Evolutionary conservation across 768 basidiomycete species (phyloP).

Genomic region (Sutorius australiensis): DNA sequence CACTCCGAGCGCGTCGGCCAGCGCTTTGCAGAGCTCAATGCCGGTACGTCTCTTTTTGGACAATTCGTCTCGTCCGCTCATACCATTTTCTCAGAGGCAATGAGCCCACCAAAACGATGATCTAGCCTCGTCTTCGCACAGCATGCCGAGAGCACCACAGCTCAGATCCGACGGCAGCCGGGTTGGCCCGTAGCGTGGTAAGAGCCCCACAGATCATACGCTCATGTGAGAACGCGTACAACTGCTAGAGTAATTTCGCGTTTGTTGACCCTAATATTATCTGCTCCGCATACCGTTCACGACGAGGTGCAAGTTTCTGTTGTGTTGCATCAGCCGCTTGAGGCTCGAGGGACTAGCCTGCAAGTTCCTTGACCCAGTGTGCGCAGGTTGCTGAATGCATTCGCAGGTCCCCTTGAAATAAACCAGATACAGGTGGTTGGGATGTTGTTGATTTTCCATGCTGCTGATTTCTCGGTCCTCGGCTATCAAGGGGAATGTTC

Average conservation of each 20-base stretch:
- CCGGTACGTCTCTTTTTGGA: slow-evolving; percentile 52
- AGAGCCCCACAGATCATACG: slow-evolving; percentile 6
- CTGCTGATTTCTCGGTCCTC: not conserved
- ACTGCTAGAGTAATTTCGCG: slow-evolving; percentile 16
- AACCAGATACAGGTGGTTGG: not conserved
- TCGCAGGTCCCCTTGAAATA: not conserved
- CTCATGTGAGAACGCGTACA: slow-evolving; percentile 14
- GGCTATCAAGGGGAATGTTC: not conserved
- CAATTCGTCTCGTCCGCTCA: not conserved
- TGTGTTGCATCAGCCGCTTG: not conserved
- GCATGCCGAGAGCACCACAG: not conserved
- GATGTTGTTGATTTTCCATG: not conserved
- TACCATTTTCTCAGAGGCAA: slow-evolving; percentile 26
- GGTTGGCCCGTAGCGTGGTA: slow-evolving; percentile 12
- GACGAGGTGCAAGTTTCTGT: not conserved
- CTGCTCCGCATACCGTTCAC: not conserved
- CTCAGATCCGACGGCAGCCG: slow-evolving; percentile 2
- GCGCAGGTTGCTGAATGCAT: not conserved
- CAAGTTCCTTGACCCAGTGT: not conserved
- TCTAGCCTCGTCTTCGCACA: not conserved
- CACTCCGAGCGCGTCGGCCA: slow-evolving; percentile 92
- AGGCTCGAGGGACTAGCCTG: not conserved
- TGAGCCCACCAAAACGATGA: slow-evolving; percentile 31
- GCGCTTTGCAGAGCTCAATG: slow-evolving; percentile 88
- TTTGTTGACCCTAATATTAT: slow-evolving; percentile 15